phyloP scores from a whole-genome alignment of 371 early-diverging fungal species.

The Saksenaea vasiformis region DNA sequence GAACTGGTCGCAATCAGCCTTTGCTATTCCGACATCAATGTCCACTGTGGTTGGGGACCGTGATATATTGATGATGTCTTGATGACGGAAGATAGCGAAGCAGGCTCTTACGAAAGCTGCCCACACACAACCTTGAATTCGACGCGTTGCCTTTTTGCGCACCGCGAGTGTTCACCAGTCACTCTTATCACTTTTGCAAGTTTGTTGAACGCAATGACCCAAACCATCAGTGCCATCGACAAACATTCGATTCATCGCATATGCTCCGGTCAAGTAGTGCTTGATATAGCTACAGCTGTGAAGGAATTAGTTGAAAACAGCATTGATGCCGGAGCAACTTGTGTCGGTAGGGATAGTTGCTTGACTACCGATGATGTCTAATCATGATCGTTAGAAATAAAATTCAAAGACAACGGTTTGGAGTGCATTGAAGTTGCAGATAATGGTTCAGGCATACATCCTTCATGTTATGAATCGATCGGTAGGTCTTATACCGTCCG shows the following conservation, averaged over 20 bases:
- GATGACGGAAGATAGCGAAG: too few species aligned
- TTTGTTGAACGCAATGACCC: not conserved
- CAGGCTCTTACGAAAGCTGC: too few species aligned
- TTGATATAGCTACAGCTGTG: slow-evolving; percentile 83
- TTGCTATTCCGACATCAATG: too few species aligned
- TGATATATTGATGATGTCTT: too few species aligned
- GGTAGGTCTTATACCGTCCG: slow-evolving; percentile 39
- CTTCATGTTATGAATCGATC: slow-evolving; percentile 61
- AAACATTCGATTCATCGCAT: slow-evolving; percentile 65
- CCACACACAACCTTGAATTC: too few species aligned
- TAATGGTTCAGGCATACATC: slow-evolving; percentile 83
- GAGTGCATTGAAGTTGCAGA: slow-evolving; percentile 80
- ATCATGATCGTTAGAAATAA: slow-evolving; percentile 59
- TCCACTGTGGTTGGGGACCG: too few species aligned
- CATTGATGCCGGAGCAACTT: slow-evolving; percentile 90
- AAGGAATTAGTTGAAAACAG: slow-evolving; percentile 99
- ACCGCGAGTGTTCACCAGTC: too few species aligned
- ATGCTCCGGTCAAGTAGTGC: slow-evolving; percentile 91
- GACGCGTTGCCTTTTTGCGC: too few species aligned
- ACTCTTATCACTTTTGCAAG: too few species aligned
- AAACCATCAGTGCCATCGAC: slow-evolving; percentile 42
- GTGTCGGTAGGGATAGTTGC: slow-evolving; percentile 59
- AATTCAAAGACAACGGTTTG: slow-evolving; percentile 79
- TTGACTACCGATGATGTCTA: not conserved
- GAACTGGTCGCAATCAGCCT: too few species aligned